These are phyloP conservation scores for Phaffia australis DNA, from an alignment of 768 basidiomycete genomes.

Conservation along the genomic window DNA sequence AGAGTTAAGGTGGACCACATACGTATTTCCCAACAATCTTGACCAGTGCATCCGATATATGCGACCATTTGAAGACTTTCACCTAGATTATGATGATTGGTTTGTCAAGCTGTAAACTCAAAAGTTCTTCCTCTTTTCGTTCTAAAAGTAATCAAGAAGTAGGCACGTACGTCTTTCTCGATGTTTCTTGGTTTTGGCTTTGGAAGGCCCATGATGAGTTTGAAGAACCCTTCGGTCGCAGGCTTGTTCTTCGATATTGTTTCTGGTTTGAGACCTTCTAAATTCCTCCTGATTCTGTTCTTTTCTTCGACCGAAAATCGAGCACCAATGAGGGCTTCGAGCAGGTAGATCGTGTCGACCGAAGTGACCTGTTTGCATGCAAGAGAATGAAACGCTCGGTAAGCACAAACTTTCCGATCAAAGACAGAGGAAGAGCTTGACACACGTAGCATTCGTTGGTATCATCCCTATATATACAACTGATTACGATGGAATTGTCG, in stretches of 20 bases:
- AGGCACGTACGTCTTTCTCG: conserved; percentile 66
- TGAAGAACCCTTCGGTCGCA: conserved; percentile 77
- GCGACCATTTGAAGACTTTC: too few relatives aligned
- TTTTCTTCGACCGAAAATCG: conserved; percentile 90
- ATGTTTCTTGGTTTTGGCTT: conserved; percentile 90
- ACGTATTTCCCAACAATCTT: too few relatives aligned
- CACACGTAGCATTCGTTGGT: conserved; percentile 54
- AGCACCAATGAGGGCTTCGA: conserved; percentile 64
- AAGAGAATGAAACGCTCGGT: background rate
- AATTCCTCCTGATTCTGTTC: conserved; percentile 85
- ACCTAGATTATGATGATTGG: too few relatives aligned
- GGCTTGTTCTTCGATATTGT: conserved; percentile 79
- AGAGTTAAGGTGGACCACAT: too few relatives aligned
- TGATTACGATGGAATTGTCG: conserved; percentile 70
- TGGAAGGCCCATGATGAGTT: conserved; percentile 91
- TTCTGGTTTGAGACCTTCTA: conserved; percentile 81
- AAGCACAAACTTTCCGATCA: background rate
- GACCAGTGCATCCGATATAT: too few relatives aligned
- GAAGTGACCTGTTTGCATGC: conserved; percentile 54
- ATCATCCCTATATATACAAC: conserved; percentile 82
- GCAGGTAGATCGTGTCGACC: conserved; percentile 86
- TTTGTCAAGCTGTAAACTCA: too few relatives aligned
- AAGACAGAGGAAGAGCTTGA: background rate
- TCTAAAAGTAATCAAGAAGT: too few relatives aligned
- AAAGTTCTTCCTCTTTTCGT: too few relatives aligned